Evolutionary conservation across 1,139 yeast genomes (phyloP).

Genomic region (Kodamaea plutei): DNA sequence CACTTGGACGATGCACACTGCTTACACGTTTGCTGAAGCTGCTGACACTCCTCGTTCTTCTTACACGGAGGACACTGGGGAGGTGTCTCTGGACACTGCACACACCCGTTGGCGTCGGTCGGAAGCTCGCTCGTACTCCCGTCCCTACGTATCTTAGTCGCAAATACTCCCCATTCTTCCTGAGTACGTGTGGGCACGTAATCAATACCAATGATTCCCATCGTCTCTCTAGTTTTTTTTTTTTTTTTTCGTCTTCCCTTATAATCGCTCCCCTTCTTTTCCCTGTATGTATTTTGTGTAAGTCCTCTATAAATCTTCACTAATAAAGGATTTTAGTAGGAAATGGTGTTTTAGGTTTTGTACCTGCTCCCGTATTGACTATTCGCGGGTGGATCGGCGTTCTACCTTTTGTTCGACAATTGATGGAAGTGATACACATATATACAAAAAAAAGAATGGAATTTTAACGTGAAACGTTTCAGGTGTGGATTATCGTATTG

Average conservation of each 20-base stretch:
- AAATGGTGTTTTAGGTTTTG: no score
- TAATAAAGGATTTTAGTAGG: no score
- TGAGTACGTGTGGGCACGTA: neutral
- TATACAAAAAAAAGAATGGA: no score
- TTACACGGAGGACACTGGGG: conserved; percentile 53
- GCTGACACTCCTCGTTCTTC: conserved; percentile 47
- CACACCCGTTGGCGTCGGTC: conserved; percentile 37
- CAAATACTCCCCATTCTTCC: conserved; percentile 1
- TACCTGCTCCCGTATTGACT: no score
- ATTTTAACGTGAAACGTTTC: no score
- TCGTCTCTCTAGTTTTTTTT: neutral
- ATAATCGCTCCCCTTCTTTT: neutral
- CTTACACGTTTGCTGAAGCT: conserved; percentile 51
- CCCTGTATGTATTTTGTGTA: neutral
- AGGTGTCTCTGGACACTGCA: conserved; percentile 40
- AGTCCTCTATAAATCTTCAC: no score
- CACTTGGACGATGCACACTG: conserved; percentile 59
- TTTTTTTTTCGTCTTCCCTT: neutral
- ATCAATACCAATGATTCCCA: neutral
- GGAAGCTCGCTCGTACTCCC: conserved; percentile 9
- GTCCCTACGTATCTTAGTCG: conserved; percentile 3
- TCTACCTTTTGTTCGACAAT: no score
- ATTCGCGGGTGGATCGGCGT: no score
- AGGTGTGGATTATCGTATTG: no score
- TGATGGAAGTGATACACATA: no score